Percentiles rank a stretch among this genome's conserved stretches.
phyloP scores from a whole-genome alignment of 305 asterid species.

The Fraxinus xanthoxyloides region DNA sequence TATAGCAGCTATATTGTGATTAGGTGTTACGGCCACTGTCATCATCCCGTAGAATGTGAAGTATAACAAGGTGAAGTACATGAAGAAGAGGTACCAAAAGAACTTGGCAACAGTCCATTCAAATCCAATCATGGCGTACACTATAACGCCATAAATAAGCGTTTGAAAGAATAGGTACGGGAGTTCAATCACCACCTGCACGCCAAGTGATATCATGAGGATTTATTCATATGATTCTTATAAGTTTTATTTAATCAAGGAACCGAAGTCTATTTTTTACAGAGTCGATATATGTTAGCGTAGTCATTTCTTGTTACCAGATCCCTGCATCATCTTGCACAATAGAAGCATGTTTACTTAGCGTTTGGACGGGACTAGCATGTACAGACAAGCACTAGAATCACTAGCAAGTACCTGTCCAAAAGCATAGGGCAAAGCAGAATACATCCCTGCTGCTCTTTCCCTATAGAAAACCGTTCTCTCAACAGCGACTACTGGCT shows the following conservation, averaged over 20 bases:
- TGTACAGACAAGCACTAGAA: not conserved
- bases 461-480: conserved; percentile 88
- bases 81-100: conserved; percentile 74
- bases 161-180: conserved; percentile 64
- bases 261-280: not conserved
- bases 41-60: conserved; percentile 86
- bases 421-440: conserved; percentile 85
- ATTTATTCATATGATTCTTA: not conserved
- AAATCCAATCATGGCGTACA: conserved; percentile 76
- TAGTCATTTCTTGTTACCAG: not conserved
- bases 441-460: conserved; percentile 88
- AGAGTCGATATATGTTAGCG: not conserved
- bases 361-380: not conserved
- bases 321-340: not conserved
- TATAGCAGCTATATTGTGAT: conserved; percentile 68
- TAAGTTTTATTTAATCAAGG: not conserved
- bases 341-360: not conserved
- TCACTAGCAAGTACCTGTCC: conserved; percentile 54
- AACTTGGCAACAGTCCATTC: conserved; percentile 61
- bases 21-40: conserved; percentile 82
- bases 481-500: conserved; percentile 78
- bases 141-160: conserved; percentile 54
- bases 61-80: conserved; percentile 70
- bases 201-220: not conserved
- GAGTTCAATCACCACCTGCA: conserved; percentile 67